Conservation (phyloP, 2,329 filamentous ascomycete genomes). For the Coniochaeta sp. region DNA sequence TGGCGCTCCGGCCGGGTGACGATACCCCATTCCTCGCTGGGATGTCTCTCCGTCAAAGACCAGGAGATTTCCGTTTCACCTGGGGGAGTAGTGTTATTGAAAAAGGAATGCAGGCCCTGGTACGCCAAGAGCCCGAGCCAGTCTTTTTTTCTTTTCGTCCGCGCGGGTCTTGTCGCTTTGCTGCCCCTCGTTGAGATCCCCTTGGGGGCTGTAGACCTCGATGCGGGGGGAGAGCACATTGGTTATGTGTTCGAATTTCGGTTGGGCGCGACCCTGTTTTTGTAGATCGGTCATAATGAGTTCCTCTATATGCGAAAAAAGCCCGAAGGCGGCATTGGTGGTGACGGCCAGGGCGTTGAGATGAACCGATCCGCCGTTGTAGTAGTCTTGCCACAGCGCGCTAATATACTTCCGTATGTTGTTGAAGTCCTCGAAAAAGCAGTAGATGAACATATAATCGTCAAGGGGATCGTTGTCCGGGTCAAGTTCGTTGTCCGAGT, state of each 20-base stretch:
- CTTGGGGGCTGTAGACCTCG: too few species aligned
- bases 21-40: slow-evolving; percentile 17
- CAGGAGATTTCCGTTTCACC: not conserved
- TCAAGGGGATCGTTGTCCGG: slow-evolving; percentile 20
- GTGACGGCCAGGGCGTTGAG: slow-evolving; percentile 19
- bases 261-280: slow-evolving; percentile 6
- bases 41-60: slow-evolving; percentile 11
- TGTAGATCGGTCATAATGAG: slow-evolving; percentile 18
- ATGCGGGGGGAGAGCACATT: too few species aligned
- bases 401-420: slow-evolving; percentile 19
- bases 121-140: too few species aligned
- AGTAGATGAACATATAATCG: slow-evolving; percentile 25
- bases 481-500: slow-evolving; percentile 9
- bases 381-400: slow-evolving; percentile 25
- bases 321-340: slow-evolving; percentile 24
- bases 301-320: slow-evolving; percentile 22
- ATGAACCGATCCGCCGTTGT: slow-evolving; percentile 16
- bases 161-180: too few species aligned
- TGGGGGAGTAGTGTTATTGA: too few species aligned
- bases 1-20: slow-evolving; percentile 10
- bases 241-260: slow-evolving; percentile 18
- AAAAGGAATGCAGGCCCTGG: too few species aligned
- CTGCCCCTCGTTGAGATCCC: too few species aligned
- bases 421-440: slow-evolving; percentile 27
- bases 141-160: too few species aligned